Evolutionary conservation across 2,329 filamentous ascomycete genomes (phyloP).

Genomic region (Fonsecaea pugnacius): DNA sequence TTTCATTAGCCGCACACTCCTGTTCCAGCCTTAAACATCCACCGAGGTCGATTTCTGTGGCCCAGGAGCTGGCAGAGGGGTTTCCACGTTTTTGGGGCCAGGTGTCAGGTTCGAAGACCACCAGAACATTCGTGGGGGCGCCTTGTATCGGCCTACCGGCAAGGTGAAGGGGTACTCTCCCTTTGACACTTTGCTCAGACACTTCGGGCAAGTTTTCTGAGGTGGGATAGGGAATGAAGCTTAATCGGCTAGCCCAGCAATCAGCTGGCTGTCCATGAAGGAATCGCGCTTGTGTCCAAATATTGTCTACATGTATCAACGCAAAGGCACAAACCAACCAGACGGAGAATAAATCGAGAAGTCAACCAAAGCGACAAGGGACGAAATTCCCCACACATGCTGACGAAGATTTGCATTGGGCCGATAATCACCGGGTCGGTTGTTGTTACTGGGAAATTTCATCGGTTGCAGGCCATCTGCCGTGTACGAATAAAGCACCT

Average conservation of each 20-base stretch:
- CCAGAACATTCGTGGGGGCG: not conserved
- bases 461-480: conserved; percentile 1
- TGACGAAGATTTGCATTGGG: conserved; percentile 7
- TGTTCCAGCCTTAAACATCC: conserved; percentile 16
- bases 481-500: not conserved
- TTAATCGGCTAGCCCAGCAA: not conserved
- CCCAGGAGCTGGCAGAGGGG: not conserved
- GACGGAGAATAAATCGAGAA: not conserved
- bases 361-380: not conserved
- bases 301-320: not conserved
- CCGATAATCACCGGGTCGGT: not conserved
- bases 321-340: not conserved
- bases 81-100: conserved; percentile 14
- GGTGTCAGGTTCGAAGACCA: not conserved
- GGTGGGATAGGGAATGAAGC: not conserved
- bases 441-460: not conserved
- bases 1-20: not conserved
- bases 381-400: not conserved
- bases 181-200: not conserved
- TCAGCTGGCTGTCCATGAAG: not conserved
- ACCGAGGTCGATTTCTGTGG: conserved; percentile 6
- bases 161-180: not conserved
- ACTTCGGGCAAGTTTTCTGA: not conserved
- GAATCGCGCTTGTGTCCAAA: not conserved
- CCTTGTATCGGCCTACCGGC: not conserved